These are phyloP conservation scores for Umbelopsis ramanniana DNA, from an alignment of 192 early-diverging fungal species.

Conservation along the genomic window DNA sequence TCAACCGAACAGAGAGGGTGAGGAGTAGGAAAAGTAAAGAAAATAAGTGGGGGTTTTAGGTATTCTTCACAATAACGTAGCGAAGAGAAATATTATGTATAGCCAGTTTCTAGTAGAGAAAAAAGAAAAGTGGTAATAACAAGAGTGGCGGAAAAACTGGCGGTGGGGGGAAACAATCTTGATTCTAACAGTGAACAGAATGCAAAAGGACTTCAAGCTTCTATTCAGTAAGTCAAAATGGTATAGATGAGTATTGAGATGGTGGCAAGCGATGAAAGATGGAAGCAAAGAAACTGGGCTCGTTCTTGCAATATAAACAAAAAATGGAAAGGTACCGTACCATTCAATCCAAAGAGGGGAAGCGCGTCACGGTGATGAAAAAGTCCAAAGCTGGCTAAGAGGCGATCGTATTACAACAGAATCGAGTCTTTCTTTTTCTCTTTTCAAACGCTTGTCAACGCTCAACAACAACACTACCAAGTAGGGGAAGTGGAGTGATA, in stretches of 20 bases:
- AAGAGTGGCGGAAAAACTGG: no score
- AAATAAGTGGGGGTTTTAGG: not conserved
- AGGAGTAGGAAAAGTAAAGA: not conserved
- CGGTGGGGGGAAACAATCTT: no score
- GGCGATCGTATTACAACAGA: not conserved
- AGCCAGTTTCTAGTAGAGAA: not conserved
- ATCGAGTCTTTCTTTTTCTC: no score
- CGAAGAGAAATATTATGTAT: not conserved
- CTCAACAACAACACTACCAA: no score
- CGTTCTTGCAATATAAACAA: not conserved
- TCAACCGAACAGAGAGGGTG: not conserved
- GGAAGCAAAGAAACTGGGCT: not conserved
- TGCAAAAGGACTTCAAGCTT: no score
- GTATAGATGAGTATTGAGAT: not conserved
- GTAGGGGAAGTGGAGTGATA: not conserved
- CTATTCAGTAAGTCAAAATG: not conserved
- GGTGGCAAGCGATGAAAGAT: not conserved
- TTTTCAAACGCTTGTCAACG: no score
- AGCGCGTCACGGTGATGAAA: constrained; percentile 20
- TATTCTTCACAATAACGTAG: not conserved
- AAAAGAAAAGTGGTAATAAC: no score
- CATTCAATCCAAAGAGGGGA: constrained; percentile 23
- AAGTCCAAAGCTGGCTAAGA: not conserved
- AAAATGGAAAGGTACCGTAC: constrained; percentile 4
- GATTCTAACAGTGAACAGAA: no score